A percentile compares a stretch with the other conserved stretches of the same genome.
Evolutionary conservation across 1,284 basidiomycete genomes (phyloP).

Genomic region (Apiotrichum mycotoxinovorans): DNA sequence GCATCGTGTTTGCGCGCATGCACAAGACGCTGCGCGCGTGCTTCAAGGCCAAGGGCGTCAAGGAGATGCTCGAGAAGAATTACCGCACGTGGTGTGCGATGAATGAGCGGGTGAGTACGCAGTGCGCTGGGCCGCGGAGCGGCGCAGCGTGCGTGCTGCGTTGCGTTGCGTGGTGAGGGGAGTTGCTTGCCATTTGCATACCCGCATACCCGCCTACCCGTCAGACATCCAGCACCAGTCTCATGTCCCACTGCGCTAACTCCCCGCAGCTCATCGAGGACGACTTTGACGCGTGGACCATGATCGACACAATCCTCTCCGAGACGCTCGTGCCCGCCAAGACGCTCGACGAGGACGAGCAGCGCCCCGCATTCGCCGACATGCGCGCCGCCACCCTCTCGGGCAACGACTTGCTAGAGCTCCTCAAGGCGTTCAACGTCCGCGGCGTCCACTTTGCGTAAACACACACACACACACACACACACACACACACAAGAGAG

Average conservation of each 20-base stretch:
- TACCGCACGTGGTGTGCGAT: constrained; percentile 91
- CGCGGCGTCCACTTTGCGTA: constrained; percentile 75
- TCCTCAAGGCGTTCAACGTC: constrained; percentile 75
- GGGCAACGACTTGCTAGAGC: constrained; percentile 75
- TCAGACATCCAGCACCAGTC: too few species aligned
- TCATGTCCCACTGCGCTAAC: too few species aligned
- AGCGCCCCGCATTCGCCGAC: constrained; percentile 58
- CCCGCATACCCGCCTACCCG: not conserved
- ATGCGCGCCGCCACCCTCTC: constrained; percentile 77
- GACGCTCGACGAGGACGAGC: constrained; percentile 21
- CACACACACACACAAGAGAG: too few species aligned
- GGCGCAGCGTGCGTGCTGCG: too few species aligned
- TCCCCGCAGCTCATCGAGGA: constrained; percentile 65
- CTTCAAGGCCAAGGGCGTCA: constrained; percentile 86
- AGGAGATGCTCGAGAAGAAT: constrained; percentile 91
- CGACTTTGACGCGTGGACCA: constrained; percentile 64
- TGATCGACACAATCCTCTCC: constrained; percentile 71
- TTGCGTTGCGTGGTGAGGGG: too few species aligned
- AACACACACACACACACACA: not conserved
- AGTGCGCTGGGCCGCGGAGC: too few species aligned
- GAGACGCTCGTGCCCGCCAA: constrained; percentile 43
- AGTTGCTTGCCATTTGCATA: too few species aligned
- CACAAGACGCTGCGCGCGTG: constrained; percentile 89
- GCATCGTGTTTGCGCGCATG: constrained; percentile 82
- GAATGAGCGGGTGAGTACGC: constrained; percentile 64